Evolutionary conservation across 164 flowering plant species (phyloP).

Genomic region (Cinnamomum micranthum): DNA sequence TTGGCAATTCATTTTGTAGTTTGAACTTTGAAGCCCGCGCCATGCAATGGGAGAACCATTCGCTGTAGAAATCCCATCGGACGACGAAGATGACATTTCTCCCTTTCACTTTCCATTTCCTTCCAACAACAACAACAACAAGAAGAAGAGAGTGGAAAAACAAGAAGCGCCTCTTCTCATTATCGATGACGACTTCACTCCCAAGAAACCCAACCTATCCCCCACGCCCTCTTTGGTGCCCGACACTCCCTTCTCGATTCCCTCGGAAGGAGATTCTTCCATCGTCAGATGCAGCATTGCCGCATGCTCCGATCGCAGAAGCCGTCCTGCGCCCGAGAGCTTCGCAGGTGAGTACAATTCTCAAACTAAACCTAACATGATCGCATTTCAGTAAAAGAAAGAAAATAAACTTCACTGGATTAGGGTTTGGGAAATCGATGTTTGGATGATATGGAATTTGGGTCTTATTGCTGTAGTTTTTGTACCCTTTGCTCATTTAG

Average conservation of each 20-base stretch:
- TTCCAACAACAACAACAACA: no score
- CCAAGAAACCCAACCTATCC: conserved; percentile 17
- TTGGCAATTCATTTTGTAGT: neutral
- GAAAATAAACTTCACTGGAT: no score
- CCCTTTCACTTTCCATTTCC: neutral
- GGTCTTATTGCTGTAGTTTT: no score
- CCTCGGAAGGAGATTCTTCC: conserved; percentile 18
- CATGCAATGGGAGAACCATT: conserved; percentile 12
- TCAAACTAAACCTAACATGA: neutral
- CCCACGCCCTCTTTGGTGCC: conserved; percentile 22
- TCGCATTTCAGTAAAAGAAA: neutral
- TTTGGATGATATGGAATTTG: no score
- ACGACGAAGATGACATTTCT: conserved; percentile 21
- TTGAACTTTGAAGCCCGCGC: neutral
- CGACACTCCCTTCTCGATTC: conserved; percentile 31
- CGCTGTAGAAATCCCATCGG: conserved; percentile 23
- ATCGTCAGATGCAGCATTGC: conserved; percentile 28
- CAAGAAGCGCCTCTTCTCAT: conserved; percentile 8
- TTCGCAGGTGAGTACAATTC: neutral
- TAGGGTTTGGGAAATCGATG: no score
- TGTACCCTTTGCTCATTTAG: no score
- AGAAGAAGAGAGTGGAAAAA: neutral
- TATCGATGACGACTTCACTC: conserved; percentile 31
- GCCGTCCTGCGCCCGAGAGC: conserved; percentile 1
- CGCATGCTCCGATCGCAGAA: conserved; percentile 6